Evolutionary conservation across 345 rosid species (phyloP).

Genomic region (Brassica juncea): DNA sequence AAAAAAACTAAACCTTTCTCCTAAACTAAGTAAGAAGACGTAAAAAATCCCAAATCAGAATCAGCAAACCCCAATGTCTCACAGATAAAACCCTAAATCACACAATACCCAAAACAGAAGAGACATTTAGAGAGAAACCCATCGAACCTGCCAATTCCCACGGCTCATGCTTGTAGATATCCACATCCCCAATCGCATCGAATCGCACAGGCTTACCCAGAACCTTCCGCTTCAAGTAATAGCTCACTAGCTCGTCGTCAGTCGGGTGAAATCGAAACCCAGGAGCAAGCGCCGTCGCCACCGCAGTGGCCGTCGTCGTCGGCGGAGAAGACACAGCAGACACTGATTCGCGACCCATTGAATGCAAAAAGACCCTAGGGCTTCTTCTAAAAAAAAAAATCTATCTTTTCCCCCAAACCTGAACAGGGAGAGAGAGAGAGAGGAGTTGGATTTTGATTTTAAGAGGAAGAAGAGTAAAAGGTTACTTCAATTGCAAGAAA

Average conservation of each 20-base stretch:
- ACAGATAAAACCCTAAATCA: conserved; percentile 23
- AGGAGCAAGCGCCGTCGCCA: conserved; percentile 74
- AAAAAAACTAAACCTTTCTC: neutral
- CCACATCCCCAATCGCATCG: conserved; percentile 76
- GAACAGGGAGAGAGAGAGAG: conserved; percentile 18
- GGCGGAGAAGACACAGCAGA: conserved; percentile 30
- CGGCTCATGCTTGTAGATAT: conserved; percentile 87
- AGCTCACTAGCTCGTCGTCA: conserved; percentile 80
- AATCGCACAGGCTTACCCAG: conserved; percentile 64
- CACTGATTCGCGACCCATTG: conserved; percentile 46
- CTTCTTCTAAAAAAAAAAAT: neutral
- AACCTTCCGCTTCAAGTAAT: conserved; percentile 89
- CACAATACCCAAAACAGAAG: neutral
- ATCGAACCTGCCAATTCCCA: conserved; percentile 76
- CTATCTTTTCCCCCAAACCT: conserved; percentile 5
- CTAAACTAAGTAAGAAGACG: conserved; percentile 2
- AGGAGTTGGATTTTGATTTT: conserved; percentile 40
- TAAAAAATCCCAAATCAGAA: conserved; percentile 18
- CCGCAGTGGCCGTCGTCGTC: conserved; percentile 21
- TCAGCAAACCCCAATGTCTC: neutral
- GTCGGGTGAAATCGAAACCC: conserved; percentile 98
- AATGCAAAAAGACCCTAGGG: conserved; percentile 25
- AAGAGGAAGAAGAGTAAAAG: conserved; percentile 24
- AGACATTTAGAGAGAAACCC: neutral
- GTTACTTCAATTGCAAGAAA: conserved; percentile 88